Evolutionary conservation across 164 flowering plant species (phyloP).

Genomic region (Vitis amurensis): DNA sequence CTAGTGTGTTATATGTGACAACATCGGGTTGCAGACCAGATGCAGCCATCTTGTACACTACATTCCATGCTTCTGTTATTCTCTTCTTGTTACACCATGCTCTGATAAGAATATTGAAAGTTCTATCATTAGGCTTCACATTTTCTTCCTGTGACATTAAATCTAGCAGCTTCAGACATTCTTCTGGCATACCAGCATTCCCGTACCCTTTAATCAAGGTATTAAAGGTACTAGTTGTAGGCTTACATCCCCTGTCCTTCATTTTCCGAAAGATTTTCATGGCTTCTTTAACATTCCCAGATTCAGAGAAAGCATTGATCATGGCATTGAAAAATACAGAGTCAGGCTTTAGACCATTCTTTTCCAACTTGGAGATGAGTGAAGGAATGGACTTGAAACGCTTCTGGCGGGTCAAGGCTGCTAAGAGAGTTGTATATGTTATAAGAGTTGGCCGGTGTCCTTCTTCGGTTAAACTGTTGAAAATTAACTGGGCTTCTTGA

Average conservation of each 20-base stretch:
- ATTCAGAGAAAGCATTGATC: slow-evolving; percentile 80
- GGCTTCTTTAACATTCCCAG: slow-evolving; percentile 66
- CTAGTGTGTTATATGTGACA: slow-evolving; percentile 83
- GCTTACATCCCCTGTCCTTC: slow-evolving; percentile 77
- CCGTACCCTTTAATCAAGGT: slow-evolving; percentile 87
- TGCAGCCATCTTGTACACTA: slow-evolving; percentile 62
- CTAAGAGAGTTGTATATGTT: slow-evolving; percentile 79
- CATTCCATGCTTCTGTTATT: slow-evolving; percentile 73
- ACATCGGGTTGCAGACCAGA: slow-evolving; percentile 79
- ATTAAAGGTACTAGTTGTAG: slow-evolving; percentile 84
- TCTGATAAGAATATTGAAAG: slow-evolving; percentile 69
- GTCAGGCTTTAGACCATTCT: slow-evolving; percentile 67
- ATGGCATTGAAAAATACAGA: slow-evolving; percentile 78
- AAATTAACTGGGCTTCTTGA: slow-evolving; percentile 68
- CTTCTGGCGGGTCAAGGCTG: slow-evolving; percentile 68
- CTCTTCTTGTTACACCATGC: slow-evolving; percentile 83
- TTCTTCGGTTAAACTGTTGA: slow-evolving; percentile 57
- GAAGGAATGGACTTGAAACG: slow-evolving; percentile 55
- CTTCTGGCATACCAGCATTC: slow-evolving; percentile 75
- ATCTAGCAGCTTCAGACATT: slow-evolving; percentile 61
- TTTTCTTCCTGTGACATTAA: slow-evolving; percentile 54
- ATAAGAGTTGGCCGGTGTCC: slow-evolving; percentile 87
- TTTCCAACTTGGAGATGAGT: slow-evolving; percentile 61
- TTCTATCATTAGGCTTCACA: slow-evolving; percentile 72
- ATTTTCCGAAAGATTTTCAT: slow-evolving; percentile 59